Evolutionary conservation across 140 eudicot species (phyloP), one percentile per base, ranked within the genome.

Genomic region (Flaveria floridana): DNA sequence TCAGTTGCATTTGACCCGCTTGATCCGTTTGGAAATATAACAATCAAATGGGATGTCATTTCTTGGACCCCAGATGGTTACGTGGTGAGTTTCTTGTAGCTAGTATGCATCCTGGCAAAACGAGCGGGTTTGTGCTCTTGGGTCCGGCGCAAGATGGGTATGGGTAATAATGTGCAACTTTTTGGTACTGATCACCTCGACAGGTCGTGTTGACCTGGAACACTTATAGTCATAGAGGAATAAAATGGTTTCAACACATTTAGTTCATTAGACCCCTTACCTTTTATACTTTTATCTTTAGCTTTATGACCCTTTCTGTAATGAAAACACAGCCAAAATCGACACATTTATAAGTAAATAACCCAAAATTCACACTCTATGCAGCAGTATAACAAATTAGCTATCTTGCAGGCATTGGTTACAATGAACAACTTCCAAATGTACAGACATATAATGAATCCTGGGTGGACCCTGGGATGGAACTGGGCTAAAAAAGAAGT

Each of bases 381-480:
- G 39, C 53, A 23, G 20, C 9, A 21, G 52, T 55, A 0, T 75
- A 71, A 30, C 71, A 6, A 70, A 50, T 50, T 73, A 10, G 25
- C 13, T 16, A 26, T 39, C 25, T 11, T 74, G 71, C 76, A 91
- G 98, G 98, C 98, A 28, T 37, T 71, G 10, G 95, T 92, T 65
- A 84, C 96, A 23, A 83, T 92, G 91, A 80, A 85, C 87, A 92
- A 92, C 71, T 89, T 92, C 58, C 98, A 92, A 83, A 84, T 86
- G 92, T 92, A 87, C 72, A 78, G 98, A n/a, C 96, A 89, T 58
- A 86, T 92, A 34, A 85, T 83, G 89, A 82, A 41, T 68, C 98
- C 98, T 0, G 98, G 98, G 0, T 92, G 98, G 98, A 86, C 90
- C 51, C 37, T 92, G 23, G 87, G 89, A 16, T 92, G 98, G 98